Evolutionary conservation across 1,284 basidiomycete species (phyloP).

Genomic region (Abortiporus biennis): DNA sequence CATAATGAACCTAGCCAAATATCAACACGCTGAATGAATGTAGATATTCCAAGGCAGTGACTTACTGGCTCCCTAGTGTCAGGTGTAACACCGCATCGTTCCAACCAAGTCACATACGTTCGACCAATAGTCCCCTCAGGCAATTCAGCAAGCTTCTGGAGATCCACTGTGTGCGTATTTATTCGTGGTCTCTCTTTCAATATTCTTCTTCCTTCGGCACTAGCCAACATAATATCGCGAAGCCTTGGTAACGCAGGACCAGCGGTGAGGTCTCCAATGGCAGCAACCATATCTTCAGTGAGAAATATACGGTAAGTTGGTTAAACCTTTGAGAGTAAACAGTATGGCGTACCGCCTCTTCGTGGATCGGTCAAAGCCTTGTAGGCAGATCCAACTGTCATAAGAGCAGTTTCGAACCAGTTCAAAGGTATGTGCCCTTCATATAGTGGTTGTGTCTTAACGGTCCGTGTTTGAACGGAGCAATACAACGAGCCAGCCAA

Average conservation of each 20-base stretch:
- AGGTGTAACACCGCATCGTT: conserved; percentile 87
- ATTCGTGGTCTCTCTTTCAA: conserved; percentile 82
- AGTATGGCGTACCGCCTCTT: conserved; percentile 66
- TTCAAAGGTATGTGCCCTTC: conserved; percentile 82
- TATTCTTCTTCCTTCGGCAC: conserved; percentile 77
- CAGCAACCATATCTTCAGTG: conserved; percentile 83
- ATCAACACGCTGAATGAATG: conserved; percentile 1
- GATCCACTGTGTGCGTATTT: conserved; percentile 73
- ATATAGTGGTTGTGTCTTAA: conserved; percentile 36
- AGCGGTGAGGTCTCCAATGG: conserved; percentile 87
- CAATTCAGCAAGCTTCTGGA: conserved; percentile 59
- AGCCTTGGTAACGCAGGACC: conserved; percentile 77
- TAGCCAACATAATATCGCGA: conserved; percentile 75
- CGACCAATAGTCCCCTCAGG: conserved; percentile 83
- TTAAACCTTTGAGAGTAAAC: conserved; percentile 8
- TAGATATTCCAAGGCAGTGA: conserved; percentile 8
- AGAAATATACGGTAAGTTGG: too few species aligned
- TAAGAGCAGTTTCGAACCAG: conserved; percentile 76
- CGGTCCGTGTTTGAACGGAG: conserved; percentile 9
- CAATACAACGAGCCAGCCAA: too few species aligned
- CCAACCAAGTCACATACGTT: conserved; percentile 89
- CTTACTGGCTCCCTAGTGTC: conserved; percentile 89
- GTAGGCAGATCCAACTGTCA: conserved; percentile 83
- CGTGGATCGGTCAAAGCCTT: conserved; percentile 81
- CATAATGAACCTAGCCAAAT: conserved; percentile 80